Percentiles rank a stretch among this genome's conserved stretches.
Evolutionary conservation across 148 eudicot species (phyloP).

Genomic region (Pharnaceum exiguum): DNA sequence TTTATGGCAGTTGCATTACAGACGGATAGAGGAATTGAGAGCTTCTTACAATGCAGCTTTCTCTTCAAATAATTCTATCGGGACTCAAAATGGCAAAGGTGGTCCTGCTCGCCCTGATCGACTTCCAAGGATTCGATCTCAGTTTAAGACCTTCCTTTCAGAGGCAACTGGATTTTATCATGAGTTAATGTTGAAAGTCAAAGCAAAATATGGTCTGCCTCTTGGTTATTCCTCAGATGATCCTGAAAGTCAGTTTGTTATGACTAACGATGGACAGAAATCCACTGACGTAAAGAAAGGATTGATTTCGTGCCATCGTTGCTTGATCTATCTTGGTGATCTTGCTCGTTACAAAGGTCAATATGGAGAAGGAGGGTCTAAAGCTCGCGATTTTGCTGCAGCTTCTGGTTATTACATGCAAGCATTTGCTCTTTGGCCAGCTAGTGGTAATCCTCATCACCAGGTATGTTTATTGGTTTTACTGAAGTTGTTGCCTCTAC

Average conservation of each 20-base stretch:
- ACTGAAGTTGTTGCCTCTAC: neutral
- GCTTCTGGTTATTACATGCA: slow-evolving; percentile 88
- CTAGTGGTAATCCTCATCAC: slow-evolving; percentile 95
- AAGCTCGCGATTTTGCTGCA: slow-evolving; percentile 75
- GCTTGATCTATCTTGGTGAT: slow-evolving; percentile 93
- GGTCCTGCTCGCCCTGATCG: slow-evolving; percentile 55
- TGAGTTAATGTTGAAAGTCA: slow-evolving; percentile 83
- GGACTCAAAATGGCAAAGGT: slow-evolving; percentile 62
- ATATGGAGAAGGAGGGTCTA: slow-evolving; percentile 85
- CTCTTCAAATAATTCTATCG: slow-evolving; percentile 37
- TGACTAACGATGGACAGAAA: slow-evolving; percentile 46
- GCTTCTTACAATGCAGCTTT: slow-evolving; percentile 56
- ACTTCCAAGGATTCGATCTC: slow-evolving; percentile 65
- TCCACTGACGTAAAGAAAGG: slow-evolving; percentile 60
- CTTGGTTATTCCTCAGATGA: slow-evolving; percentile 58
- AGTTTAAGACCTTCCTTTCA: slow-evolving; percentile 87
- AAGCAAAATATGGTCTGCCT: slow-evolving; percentile 73
- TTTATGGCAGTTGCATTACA: slow-evolving; percentile 90
- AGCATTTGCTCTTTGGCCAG: slow-evolving; percentile 86
- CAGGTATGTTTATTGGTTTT: slow-evolving; percentile 49
- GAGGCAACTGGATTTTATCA: slow-evolving; percentile 97
- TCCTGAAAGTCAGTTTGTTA: slow-evolving; percentile 37
- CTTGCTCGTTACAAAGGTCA: slow-evolving; percentile 93
- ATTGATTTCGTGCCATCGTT: slow-evolving; percentile 80
- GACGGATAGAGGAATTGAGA: slow-evolving; percentile 85